Base-by-base conservation (phyloP, 2,329 filamentous ascomycete species). In the Sclerotinia sclerotiorum region DNA sequence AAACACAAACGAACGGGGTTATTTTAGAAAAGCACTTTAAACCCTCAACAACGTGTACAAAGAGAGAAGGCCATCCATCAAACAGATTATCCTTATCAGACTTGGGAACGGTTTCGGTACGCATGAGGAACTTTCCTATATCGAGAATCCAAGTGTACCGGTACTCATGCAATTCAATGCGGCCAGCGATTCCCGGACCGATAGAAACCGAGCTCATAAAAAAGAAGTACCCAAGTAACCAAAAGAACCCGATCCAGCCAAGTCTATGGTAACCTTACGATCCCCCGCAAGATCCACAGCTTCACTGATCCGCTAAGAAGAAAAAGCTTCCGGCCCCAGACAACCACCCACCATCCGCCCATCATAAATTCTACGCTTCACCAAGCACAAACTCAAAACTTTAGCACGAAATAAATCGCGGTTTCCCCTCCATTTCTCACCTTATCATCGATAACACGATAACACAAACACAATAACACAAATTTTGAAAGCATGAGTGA, bases 251-350 rank as follows among this genome's bases (percentile, higher is more conserved):
- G 44, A 61, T 35, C 2, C 5, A 48, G 58, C 58, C 58, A 35
- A 49, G 58, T 61, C 15, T 19, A 5, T 35, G 57, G 39, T 42
- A 42, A 42, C 39, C 39, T 15, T 42, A 15, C 15, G 39, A 42
- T 42, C 39, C 32, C 19, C 42, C 19, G 8, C 35, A 44, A 24
- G 55, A 58, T 44, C 55, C 55, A 58, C 58, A 51, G n/a, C 39
- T 48, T 11, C 46, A 29, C 39, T 35, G 62, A 65, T 56, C 62
- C 62, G 19, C 62, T 56, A 39, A 65, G 56, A 56, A 52, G 7
- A 65, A 65, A 46, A 46, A 62, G 58, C 62, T 65, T 56, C 52
- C 51, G 62, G 62, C 39, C 62, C 62, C 62, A 64, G 48, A 54
- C 49, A 44, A 6, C 15, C 27, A 64, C n/a, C 29, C 52, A 62